These are phyloP conservation scores for Cucurbitaria berberidis DNA, from an alignment of 2,329 filamentous ascomycete species.

Conservation along the genomic window DNA sequence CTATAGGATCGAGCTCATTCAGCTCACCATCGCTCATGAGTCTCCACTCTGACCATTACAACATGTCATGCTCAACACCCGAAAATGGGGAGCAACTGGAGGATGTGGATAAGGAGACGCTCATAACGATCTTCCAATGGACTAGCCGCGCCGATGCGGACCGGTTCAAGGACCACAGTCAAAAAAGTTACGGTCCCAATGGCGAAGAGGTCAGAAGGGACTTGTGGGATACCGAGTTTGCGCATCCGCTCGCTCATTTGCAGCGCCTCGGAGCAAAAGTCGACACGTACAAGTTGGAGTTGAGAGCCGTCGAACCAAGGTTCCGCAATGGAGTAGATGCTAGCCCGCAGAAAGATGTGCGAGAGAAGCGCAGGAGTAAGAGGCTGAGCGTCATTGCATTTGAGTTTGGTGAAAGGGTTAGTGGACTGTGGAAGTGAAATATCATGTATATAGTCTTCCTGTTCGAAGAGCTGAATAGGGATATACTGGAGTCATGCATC, in stretches of 20 bases:
- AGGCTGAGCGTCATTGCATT: constrained; percentile 33
- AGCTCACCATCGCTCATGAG: background rate
- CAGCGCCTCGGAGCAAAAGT: constrained; percentile 30
- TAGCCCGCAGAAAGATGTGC: constrained; percentile 7
- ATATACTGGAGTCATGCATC: background rate
- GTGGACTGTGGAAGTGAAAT: constrained; percentile 28
- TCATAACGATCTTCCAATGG: constrained; percentile 43
- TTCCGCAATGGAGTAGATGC: constrained; percentile 8
- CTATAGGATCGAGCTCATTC: background rate
- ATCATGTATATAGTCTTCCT: background rate
- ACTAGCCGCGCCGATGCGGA: constrained; percentile 30
- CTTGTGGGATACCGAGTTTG: constrained; percentile 36
- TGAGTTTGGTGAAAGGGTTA: constrained; percentile 32
- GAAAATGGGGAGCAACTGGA: background rate
- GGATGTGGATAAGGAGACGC: constrained; percentile 26
- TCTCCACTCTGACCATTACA: background rate
- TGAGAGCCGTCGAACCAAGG: constrained; percentile 35
- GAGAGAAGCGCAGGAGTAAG: constrained; percentile 30
- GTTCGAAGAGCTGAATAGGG: background rate
- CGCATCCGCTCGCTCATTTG: constrained; percentile 34
- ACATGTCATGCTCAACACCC: background rate
- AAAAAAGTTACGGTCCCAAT: constrained; percentile 35
- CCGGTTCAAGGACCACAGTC: constrained; percentile 37
- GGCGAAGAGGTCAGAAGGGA: constrained; percentile 24
- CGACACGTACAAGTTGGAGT: constrained; percentile 30